Evolutionary conservation across 805 yeast genomes (phyloP), one percentile per base, ranked within the genome.

Genomic region (Candida cerambycidarum): DNA sequence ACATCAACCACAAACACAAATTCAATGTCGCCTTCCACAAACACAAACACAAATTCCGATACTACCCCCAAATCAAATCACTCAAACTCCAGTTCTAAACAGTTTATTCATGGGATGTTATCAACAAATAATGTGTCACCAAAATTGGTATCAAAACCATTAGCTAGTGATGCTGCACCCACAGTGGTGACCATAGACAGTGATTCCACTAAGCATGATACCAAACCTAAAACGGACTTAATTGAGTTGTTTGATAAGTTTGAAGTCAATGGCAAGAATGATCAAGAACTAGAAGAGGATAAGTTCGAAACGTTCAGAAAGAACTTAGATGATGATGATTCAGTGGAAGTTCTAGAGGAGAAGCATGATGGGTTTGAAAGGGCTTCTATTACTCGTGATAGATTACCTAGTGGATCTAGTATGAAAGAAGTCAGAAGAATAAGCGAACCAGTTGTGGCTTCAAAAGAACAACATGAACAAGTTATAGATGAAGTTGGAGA

Each of bases 1-100:
- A 69, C 74, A 2, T 67, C 73, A 13, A 68, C 73, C 6, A 63
- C 70, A 16, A 65, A 65, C 36, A 54, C 62, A 28, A 63, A n/a
- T n/a, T n/a, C n/a, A n/a, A n/a, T n/a, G n/a, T n/a, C 54, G 6
- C 12, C 6, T 7, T 32, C 21, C 21, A n/a, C 11, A n/a, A n/a
- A n/a, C 23, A 11, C 34, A 16, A n/a, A 29, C 14, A 5, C 39
- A 3, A 37, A 28, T 28, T 6, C 42, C 4, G 19, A 38, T 8
- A 6, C 21, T 5, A 17, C 16, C 21, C 21, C 34, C 12, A n/a
- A 15, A 12, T n/a, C n/a, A n/a, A n/a, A n/a, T n/a, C n/a, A n/a
- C 23, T 4, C 34, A 8, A 10, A 29, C 8, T 10, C 39, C 5
- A 37, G 17, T 17, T 5, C 42, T 4, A 30, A 38, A n/a, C 34